phyloP scores from a whole-genome alignment of 1,139 yeast species.

The Schizosaccharomyces versatilis region DNA sequence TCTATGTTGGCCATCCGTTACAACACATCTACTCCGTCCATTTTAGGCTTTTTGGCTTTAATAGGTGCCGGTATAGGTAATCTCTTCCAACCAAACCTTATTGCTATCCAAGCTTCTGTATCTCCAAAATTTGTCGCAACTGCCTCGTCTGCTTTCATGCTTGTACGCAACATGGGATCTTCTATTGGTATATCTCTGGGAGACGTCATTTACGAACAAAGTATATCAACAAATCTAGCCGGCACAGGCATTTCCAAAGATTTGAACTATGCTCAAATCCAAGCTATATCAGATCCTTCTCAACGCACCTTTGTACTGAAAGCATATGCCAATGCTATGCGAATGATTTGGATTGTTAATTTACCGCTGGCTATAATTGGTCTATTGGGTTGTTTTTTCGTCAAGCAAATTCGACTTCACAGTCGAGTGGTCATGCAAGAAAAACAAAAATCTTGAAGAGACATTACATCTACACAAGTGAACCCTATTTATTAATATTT shows the following conservation, averaged over 20 bases:
- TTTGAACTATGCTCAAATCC: not conserved
- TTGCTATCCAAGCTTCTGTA: conserved; percentile 18
- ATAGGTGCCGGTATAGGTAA: conserved; percentile 2
- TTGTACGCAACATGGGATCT: conserved; percentile 8
- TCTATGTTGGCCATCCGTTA: not conserved
- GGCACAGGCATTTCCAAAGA: not conserved
- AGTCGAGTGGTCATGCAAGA: no score
- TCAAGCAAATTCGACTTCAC: not conserved
- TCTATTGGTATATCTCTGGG: conserved; percentile 9
- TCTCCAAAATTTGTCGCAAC: conserved; percentile 21
- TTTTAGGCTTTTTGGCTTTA: conserved; percentile 1
- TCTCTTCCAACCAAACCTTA: conserved; percentile 2
- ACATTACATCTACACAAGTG: no score
- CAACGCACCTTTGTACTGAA: not conserved
- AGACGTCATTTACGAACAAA: conserved; percentile 5
- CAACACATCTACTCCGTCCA: not conserved
- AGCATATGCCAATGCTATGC: not conserved
- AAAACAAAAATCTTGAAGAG: no score
- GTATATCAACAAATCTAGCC: not conserved
- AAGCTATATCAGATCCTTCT: not conserved
- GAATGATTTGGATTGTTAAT: conserved; percentile 1
- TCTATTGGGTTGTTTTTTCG: not conserved
- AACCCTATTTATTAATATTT: no score
- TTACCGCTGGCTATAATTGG: not conserved
- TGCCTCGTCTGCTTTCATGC: conserved; percentile 7